Conservation (phyloP, 148 eudicot genomes). For the Silene conica region DNA sequence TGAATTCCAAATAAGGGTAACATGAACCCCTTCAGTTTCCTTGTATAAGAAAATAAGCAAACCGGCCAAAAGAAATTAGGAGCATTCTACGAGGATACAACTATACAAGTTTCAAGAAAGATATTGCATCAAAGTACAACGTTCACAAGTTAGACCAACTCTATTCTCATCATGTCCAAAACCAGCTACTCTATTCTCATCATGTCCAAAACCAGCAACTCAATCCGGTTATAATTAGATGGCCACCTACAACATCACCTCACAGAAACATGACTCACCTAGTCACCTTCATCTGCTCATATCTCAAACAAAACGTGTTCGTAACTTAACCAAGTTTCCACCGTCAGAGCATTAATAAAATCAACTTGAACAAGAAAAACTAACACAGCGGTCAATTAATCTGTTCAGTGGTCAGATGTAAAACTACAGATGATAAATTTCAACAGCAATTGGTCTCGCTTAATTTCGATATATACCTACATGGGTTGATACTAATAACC, state of each 20-base stretch:
- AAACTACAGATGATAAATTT: neutral
- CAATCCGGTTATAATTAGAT: neutral
- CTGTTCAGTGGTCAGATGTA: neutral
- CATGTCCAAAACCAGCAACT: neutral
- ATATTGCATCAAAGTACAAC: neutral
- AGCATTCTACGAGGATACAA: neutral
- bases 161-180: neutral
- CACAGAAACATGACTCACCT: neutral
- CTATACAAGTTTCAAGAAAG: neutral
- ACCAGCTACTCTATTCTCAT: neutral
- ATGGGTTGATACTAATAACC: neutral
- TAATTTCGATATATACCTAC: no score
- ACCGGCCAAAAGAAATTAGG: neutral
- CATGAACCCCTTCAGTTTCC: no score
- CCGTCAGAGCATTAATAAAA: neutral
- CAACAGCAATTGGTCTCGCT: neutral
- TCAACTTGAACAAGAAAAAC: neutral
- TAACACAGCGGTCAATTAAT: neutral
- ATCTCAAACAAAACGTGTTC: neutral
- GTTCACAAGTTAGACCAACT: neutral
- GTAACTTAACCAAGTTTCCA: neutral
- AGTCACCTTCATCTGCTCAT: neutral
- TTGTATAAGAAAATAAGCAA: no score
- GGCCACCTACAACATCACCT: neutral
- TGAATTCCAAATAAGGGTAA: no score